Evolutionary conservation across 2,329 filamentous ascomycete genomes (phyloP).

Genomic region (Trichoderma simmonsii): DNA sequence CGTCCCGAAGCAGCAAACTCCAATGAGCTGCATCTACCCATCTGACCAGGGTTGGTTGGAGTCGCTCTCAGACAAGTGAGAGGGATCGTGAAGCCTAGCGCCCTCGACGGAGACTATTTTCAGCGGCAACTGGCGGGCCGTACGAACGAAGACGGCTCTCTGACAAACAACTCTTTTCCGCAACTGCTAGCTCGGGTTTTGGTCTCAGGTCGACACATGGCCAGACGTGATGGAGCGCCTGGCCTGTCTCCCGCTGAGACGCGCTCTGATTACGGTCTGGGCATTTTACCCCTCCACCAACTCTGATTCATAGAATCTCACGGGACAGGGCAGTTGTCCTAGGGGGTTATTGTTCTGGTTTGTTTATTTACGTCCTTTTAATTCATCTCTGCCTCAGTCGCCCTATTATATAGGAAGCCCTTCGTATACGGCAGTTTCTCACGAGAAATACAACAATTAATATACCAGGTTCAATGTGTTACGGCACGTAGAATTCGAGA

Average conservation of each 20-base stretch:
- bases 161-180: not conserved
- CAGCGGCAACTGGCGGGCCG: conserved; percentile 9
- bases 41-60: not conserved
- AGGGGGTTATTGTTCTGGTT: not conserved
- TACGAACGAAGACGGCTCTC: not conserved
- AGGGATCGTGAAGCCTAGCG: conserved; percentile 7
- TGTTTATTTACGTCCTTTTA: not conserved
- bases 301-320: not conserved
- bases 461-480: not conserved
- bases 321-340: not conserved
- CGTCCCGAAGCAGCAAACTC: not conserved
- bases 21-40: not conserved
- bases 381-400: not conserved
- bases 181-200: not conserved
- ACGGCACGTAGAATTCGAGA: not conserved
- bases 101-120: not conserved
- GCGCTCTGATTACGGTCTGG: not conserved
- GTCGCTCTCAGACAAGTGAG: not conserved
- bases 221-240: not conserved
- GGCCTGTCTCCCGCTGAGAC: not conserved
- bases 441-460: not conserved
- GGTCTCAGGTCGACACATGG: conserved; percentile 3
- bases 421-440: not conserved
- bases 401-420: not conserved
- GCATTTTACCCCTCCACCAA: not conserved